Conservation (phyloP, 176 grass and related monocot species). For the Poa pratensis region DNA sequence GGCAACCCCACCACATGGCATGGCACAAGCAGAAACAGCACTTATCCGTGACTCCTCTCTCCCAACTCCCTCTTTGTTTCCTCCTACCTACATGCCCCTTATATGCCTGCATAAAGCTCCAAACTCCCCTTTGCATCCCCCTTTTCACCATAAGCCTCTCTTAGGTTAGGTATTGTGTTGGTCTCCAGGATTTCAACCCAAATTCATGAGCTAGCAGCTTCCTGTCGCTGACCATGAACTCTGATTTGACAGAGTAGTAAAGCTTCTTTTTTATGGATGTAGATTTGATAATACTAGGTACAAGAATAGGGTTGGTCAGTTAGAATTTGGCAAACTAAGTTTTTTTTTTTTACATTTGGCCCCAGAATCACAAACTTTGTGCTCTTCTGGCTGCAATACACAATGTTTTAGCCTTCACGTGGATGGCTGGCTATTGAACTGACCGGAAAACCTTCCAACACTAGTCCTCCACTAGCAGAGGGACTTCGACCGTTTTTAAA, state of each 20-base stretch:
- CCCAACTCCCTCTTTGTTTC: slow-evolving; percentile 50
- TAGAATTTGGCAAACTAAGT: background rate
- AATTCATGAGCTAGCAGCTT: slow-evolving; percentile 39
- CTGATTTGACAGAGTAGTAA: slow-evolving; percentile 16
- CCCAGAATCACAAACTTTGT: background rate
- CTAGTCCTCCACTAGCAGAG: background rate
- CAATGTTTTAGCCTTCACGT: slow-evolving; percentile 16
- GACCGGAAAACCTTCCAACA: slow-evolving; percentile 27
- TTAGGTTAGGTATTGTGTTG: slow-evolving; percentile 47
- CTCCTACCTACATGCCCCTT: slow-evolving; percentile 53
- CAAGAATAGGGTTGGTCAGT: background rate
- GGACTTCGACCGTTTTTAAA: slow-evolving; percentile 44
- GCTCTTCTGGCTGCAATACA: background rate
- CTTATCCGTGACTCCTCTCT: slow-evolving; percentile 49
- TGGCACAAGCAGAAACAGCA: slow-evolving; percentile 30
- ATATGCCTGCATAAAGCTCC: slow-evolving; percentile 58
- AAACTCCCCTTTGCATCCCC: slow-evolving; percentile 35
- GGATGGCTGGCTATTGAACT: slow-evolving; percentile 2
- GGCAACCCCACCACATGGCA: slow-evolving; percentile 51
- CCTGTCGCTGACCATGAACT: slow-evolving; percentile 29
- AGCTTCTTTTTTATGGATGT: slow-evolving; percentile 3
- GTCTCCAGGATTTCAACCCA: slow-evolving; percentile 45
- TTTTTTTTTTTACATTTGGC: slow-evolving; percentile 11
- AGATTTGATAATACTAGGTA: slow-evolving; percentile 10
- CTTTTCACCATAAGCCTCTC: slow-evolving; percentile 48